These are phyloP conservation scores for Hamamelis virginiana DNA, from an alignment of 164 flowering plant genomes.

Conservation along the genomic window DNA sequence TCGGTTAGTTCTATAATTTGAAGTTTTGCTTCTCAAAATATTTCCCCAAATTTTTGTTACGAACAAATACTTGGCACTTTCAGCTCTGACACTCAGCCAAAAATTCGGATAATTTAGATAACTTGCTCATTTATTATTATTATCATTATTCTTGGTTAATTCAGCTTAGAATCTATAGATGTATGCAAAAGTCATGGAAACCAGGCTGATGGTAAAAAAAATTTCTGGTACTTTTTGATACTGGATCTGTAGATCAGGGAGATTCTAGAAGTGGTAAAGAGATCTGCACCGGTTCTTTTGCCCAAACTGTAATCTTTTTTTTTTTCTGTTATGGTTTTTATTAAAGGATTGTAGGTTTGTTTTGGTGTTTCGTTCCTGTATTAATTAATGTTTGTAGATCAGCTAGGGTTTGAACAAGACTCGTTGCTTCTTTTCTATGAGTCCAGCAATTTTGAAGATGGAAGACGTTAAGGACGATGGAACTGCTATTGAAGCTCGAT, in stretches of 20 bases:
- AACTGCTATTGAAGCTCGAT: constrained; percentile 31
- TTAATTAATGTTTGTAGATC: not conserved
- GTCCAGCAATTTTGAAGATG: constrained; percentile 25
- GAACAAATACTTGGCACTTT: no score
- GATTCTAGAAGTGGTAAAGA: not conserved
- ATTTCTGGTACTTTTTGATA: no score
- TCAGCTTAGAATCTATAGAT: no score
- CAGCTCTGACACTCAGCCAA: no score
- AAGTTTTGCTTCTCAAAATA: no score
- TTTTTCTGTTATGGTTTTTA: not conserved
- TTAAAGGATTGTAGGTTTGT: not conserved
- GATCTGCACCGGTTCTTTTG: not conserved
- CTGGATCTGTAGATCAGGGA: not conserved
- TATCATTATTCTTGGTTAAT: no score
- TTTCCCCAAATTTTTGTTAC: no score
- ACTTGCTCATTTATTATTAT: no score
- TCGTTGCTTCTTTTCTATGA: not conserved
- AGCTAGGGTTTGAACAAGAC: constrained; percentile 12
- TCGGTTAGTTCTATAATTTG: no score
- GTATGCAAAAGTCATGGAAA: no score
- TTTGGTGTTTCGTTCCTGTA: not conserved
- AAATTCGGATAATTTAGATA: no score
- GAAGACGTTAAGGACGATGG: constrained; percentile 34
- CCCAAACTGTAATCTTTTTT: not conserved
- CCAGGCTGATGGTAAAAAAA: no score